Conservation (phyloP, 2,329 filamentous ascomycete species). For the Arthrobotrys sinensis region DNA sequence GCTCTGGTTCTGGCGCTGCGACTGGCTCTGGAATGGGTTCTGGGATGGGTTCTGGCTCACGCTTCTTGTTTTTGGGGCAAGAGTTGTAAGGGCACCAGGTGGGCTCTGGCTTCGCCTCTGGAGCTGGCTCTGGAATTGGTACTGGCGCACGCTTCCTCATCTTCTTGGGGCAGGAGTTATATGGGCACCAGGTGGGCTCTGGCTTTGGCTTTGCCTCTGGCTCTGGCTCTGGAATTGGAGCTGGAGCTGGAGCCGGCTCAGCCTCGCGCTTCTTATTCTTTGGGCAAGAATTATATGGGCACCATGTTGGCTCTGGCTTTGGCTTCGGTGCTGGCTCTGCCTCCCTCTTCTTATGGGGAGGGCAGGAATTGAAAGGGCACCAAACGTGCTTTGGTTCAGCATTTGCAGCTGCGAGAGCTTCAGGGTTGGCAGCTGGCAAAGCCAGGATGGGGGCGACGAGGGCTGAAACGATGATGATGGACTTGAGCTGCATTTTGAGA, state of each 20-base stretch:
- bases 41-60: conserved; percentile 27
- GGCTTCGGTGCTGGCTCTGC: conserved; percentile 12
- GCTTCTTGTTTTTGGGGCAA: conserved; percentile 36
- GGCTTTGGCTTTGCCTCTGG: conserved; percentile 8
- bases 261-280: conserved; percentile 40
- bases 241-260: conserved; percentile 5
- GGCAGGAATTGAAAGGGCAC: conserved; percentile 38
- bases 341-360: conserved; percentile 12
- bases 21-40: conserved; percentile 27
- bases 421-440: conserved; percentile 44
- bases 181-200: conserved; percentile 18
- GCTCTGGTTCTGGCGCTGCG: conserved; percentile 15
- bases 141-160: conserved; percentile 2
- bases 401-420: conserved; percentile 18
- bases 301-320: conserved; percentile 3
- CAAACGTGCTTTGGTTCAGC: conserved; percentile 5
- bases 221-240: conserved; percentile 3
- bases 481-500: conserved; percentile 53
- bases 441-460: conserved; percentile 40
- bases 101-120: conserved; percentile 17
- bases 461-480: conserved; percentile 27
- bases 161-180: conserved; percentile 20
- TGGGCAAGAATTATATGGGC: conserved; percentile 24
- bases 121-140: conserved; percentile 7
- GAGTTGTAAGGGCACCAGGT: conserved; percentile 25